Base-by-base conservation (phyloP, 495 filamentous ascomycete species). In the Neurospora sp. region DNA sequence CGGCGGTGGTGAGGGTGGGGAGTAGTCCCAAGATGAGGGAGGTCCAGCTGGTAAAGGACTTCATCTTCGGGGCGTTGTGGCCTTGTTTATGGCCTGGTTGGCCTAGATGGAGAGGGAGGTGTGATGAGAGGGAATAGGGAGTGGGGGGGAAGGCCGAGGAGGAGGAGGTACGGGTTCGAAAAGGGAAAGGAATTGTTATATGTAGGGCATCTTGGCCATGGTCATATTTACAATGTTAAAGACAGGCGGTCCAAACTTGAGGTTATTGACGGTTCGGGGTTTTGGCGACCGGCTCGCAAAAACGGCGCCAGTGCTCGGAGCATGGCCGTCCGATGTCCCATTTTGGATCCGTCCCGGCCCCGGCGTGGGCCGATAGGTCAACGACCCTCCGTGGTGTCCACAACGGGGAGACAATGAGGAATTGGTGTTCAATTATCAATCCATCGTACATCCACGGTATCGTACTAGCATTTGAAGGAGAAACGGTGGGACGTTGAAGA, bases 231-330 rank as follows among this genome's bases (percentile, higher is more conserved):
- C n/a, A 9, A 9, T 48, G 43, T 24, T 11, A 48, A 48, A 48
- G 43, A 24, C 8, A 45, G 9, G 43, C 43, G 43, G 6, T 48
- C 8, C 43, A 48, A 9, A 48, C n/a, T 48, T 21, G 45, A 21
- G 7, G n/a, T 48, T 9, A 7, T 70, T 70, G 37, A 37, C 9
- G 21, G 40, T 48, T n/a, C 62, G 43, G 45, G 21, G 48, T 9
- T 43, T n/a, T 8, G 39, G 66, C 38, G 54, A 45, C 45, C 71
- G 71, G 59, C 31, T 39, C 59, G 71, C 39, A 43, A 73, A 59
- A 37, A 69, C 71, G 59, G 39, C 71, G 39, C 71, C 71, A 73
- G 71, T 70, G 71, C 71, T 69, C 71, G 71, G 59, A 73, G 71
- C 28, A 21, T 34, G 34, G 37, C 24, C 43, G 28, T 38, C 48